Percentiles rank a stretch among this genome's conserved stretches.
Evolutionary conservation across 441 rosid species (phyloP).

Genomic region (Mallotus repandus): DNA sequence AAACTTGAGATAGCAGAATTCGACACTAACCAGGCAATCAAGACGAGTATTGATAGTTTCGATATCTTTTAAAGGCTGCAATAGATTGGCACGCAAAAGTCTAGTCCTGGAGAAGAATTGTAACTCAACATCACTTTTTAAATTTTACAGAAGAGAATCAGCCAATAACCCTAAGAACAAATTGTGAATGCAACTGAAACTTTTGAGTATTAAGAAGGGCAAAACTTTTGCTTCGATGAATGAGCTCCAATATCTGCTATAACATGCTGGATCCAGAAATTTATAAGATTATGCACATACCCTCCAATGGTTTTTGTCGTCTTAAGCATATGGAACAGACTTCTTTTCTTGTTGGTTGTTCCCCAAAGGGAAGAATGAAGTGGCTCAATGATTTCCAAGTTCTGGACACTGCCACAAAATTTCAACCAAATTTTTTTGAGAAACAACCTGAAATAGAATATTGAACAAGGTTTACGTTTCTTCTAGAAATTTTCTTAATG

Average conservation of each 20-base stretch:
- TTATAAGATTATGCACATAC: conserved; percentile 42
- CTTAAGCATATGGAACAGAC: conserved; percentile 95
- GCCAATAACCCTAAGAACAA: not conserved
- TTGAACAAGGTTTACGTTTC: not conserved
- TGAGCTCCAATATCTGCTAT: conserved; percentile 15
- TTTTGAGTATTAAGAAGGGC: not conserved
- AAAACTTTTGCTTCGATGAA: conserved; percentile 2
- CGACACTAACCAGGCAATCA: conserved; percentile 88
- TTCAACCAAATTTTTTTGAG: conserved; percentile 20
- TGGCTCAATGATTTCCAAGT: conserved; percentile 91
- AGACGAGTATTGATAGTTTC: conserved; percentile 94
- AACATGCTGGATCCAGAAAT: conserved; percentile 22
- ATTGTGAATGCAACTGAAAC: not conserved
- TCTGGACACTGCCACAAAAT: conserved; percentile 70
- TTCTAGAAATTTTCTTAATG: conserved; percentile 3
- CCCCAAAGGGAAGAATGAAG: conserved; percentile 83
- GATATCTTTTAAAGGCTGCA: conserved; percentile 96
- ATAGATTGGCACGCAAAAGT: conserved; percentile 95
- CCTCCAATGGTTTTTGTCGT: conserved; percentile 96
- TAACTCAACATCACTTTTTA: conserved; percentile 24
- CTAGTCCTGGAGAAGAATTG: conserved; percentile 73
- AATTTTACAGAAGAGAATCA: conserved; percentile 4
- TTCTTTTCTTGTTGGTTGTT: conserved; percentile 88
- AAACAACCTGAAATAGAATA: conserved; percentile 18
- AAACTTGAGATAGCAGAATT: conserved; percentile 24